Evolutionary conservation across 305 asterid genomes (phyloP), one percentile per base, ranked within the genome.

Genomic region (Caryopteris hybrid): DNA sequence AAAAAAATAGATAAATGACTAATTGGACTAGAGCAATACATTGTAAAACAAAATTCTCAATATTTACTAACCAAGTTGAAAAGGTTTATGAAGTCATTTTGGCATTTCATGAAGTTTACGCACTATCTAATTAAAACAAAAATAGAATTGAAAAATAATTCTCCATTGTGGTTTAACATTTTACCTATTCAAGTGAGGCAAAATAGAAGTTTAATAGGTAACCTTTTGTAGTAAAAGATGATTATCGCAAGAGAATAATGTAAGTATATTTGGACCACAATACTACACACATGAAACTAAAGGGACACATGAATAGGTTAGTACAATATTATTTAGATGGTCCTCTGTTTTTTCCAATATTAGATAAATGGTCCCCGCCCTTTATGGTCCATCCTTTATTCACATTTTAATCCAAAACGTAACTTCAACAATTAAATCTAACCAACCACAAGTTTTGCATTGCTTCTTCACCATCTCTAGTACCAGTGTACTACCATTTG

Each of bases 151-250:
- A 16, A 27, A 64, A 64, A 47, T 0, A 45, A 25, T 12, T n/a
- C 31, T 16, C 47, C 25, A 54, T 67, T 6, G 41, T 58, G 8
- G 36, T 8, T 57, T 22, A 8, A 58, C 58, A 45, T 9, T 58
- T 69, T 58, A 58, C 74, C 41, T 52, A 22, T 58, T 69, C 60
- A 34, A 69, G 74, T 46, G 52, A 47, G 67, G 74, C 74, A 69
- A 57, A 22, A 63, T 33, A 64, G 67, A 33, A 33, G 66, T 57
- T 33, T 46, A 47, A 58, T 58, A 58, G 51, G 33, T 59, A 20
- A 8, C 39, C 51, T 21, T 45, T 36, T 60, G 50, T 62, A 53
- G 76, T 34, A 71, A 54, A 41, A 23, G 34, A 50, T 23, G 43
- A 17, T 41, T 70, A 61, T 41, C 42, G 25, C 38, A 25, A 41